These are phyloP conservation scores for Cenococcum geophilum DNA, from an alignment of 495 filamentous ascomycete genomes.

Conservation along the genomic window DNA sequence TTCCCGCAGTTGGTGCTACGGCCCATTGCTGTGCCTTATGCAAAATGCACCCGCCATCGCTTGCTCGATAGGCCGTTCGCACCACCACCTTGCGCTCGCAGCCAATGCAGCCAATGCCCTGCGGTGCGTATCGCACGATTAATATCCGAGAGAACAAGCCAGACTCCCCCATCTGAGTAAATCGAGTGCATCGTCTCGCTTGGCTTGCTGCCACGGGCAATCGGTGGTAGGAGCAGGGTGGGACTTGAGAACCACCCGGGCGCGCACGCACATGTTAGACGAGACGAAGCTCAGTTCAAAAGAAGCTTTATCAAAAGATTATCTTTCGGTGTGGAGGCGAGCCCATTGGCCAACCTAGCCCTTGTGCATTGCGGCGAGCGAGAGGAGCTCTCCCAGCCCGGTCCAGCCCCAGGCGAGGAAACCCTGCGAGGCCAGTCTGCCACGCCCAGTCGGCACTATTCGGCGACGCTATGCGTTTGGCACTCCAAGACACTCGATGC, in stretches of 20 bases:
- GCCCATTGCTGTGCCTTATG: constrained; percentile 20
- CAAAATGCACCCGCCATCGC: constrained; percentile 11
- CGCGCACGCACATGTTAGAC: constrained; percentile 9
- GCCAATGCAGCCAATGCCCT: neutral
- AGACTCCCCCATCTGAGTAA: too few species aligned
- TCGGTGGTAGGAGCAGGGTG: too few species aligned
- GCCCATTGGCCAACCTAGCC: neutral
- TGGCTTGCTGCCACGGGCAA: neutral
- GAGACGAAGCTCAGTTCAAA: neutral
- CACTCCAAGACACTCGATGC: neutral
- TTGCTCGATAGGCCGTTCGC: constrained; percentile 17
- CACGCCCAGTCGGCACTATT: neutral
- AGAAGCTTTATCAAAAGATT: neutral
- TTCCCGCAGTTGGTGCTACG: constrained; percentile 8
- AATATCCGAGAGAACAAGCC: too few species aligned
- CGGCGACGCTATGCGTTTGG: neutral
- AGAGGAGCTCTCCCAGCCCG: too few species aligned
- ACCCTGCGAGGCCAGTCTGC: too few species aligned
- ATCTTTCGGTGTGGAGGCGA: constrained; percentile 12
- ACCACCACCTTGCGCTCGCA: constrained; percentile 7
- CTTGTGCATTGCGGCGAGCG: too few species aligned
- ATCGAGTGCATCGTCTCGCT: neutral
- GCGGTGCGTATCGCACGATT: neutral
- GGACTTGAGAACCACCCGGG: neutral
- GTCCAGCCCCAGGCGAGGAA: too few species aligned